phyloP scores from a whole-genome alignment of 1,139 yeast genomes.

The Dujonia santamariae region DNA sequence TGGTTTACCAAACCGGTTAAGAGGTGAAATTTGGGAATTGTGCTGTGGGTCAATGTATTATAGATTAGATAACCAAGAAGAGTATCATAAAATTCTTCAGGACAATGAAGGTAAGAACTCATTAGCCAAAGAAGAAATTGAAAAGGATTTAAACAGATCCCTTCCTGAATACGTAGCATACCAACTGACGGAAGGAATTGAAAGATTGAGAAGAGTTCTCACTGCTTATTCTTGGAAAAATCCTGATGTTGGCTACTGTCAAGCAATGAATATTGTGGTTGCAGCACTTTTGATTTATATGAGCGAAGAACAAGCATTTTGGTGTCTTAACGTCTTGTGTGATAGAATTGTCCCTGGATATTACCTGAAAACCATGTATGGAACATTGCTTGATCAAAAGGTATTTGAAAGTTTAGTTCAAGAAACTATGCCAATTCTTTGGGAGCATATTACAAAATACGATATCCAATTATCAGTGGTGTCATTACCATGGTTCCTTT shows the following conservation, averaged over 20 bases:
- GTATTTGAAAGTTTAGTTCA: constrained; percentile 90
- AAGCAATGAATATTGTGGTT: constrained; percentile 97
- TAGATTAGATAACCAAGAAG: constrained; percentile 60
- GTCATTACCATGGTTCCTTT: constrained; percentile 94
- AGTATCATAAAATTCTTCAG: constrained; percentile 55
- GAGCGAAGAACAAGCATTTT: constrained; percentile 97
- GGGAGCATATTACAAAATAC: constrained; percentile 73
- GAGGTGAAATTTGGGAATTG: constrained; percentile 97
- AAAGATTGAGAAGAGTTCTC: constrained; percentile 77
- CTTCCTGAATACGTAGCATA: constrained; percentile 96
- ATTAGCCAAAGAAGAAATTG: constrained; percentile 92
- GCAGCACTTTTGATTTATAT: constrained; percentile 91
- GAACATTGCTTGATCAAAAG: constrained; percentile 88
- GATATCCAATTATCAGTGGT: constrained; percentile 96
- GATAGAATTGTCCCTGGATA: constrained; percentile 91
- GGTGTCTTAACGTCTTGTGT: constrained; percentile 84
- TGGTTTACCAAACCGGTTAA: constrained; percentile 84
- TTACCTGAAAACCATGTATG: constrained; percentile 97
- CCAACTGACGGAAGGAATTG: constrained; percentile 82
- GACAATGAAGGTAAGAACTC: constrained; percentile 65
- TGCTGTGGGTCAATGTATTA: constrained; percentile 82
- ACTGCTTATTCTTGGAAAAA: constrained; percentile 96
- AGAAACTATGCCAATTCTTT: constrained; percentile 82
- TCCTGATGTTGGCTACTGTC: constrained; percentile 97
- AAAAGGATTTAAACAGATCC: constrained; percentile 90